Evolutionary conservation across 2,329 filamentous ascomycete species (phyloP), one percentile per base, ranked within the genome.

Genomic region (Talaromyces verruculosus): DNA sequence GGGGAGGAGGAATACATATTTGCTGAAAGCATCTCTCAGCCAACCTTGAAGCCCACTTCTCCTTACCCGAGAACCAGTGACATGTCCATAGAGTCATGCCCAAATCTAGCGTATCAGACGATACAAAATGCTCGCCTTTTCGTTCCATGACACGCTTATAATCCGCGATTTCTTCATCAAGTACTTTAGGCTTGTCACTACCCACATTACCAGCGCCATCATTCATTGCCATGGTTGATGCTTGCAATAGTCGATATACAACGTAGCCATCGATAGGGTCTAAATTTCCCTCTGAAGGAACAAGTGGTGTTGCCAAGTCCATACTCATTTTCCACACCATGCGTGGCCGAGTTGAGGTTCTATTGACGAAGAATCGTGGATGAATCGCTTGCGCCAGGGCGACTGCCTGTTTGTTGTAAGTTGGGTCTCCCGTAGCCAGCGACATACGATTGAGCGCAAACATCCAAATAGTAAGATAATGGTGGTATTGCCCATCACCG

Each of bases 401-500:
- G 2, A 86, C 77, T 0, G 84, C 86, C 61, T 83, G 77, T 33
- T 77, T 74, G 67, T 87, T 87, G 68, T 82, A 87, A 7, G 67
- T 69, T 10, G 72, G 69, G 25, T 86, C 80, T 0, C 76, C 76
- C 0, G 81, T 80, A 2, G 83, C 85, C 41, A 82, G 67, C 0
- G 83, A 78, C 47, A 87, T 76, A 1, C 86, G 78, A 70, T 86
- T 87, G 4, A 88, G 77, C 1, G 85, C 85, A 71, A 87, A 87
- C 85, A 88, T 87, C 86, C 86, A 88, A 5, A 87, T 71, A 0
- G 85, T 87, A 22, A 88, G 76, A 68, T 88, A 88, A 69, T 88
- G 86, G 69, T 87, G 84, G 67, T 88, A 88, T 72, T 88, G 86
- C 2, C 86, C 85, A 71, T 88, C 86, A 7, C 81, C 78, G 62